phyloP scores from a whole-genome alignment of 208 protist species.

The Vickermania ingenoplastis region DNA sequence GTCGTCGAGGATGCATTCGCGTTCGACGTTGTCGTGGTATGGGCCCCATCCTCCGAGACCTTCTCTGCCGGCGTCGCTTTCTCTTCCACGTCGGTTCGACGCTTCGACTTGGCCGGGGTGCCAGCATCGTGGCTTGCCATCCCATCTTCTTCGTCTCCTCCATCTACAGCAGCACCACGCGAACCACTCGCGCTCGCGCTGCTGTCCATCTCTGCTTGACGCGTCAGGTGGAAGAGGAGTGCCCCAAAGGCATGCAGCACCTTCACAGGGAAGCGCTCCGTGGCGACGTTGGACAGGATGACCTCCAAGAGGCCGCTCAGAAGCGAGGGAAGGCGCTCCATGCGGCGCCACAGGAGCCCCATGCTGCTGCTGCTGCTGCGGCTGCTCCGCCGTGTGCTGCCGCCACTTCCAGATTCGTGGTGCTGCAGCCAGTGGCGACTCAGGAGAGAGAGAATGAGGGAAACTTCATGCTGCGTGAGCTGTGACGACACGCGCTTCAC shows the following conservation, averaged over 20 bases:
- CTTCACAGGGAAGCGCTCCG: slow-evolving; percentile 16
- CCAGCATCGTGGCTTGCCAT: background rate
- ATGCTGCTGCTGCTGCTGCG: background rate
- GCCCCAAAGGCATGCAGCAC: slow-evolving; percentile 51
- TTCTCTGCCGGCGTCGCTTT: too few relatives aligned
- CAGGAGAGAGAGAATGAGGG: background rate
- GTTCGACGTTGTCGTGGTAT: too few relatives aligned
- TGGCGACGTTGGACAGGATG: slow-evolving; percentile 34
- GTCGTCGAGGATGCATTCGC: background rate
- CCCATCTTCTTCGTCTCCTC: too few relatives aligned
- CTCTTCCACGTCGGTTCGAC: background rate
- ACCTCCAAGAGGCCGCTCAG: slow-evolving; percentile 31
- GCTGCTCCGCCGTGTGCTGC: background rate
- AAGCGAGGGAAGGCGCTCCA: slow-evolving; percentile 34
- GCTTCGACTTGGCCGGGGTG: background rate
- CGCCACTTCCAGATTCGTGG: background rate
- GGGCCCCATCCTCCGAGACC: too few relatives aligned
- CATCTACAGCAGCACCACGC: background rate
- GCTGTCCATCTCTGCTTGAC: background rate
- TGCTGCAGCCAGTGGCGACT: background rate
- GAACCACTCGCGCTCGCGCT: background rate
- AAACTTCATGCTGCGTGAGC: too few relatives aligned
- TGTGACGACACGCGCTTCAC: background rate
- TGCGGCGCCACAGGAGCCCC: slow-evolving; percentile 40
- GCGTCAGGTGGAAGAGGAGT: slow-evolving; percentile 31